Percentiles rank a stretch among this genome's conserved stretches.
Conservation (phyloP, 306 rosid genomes). For the Oxytropis ochrocephala region DNA sequence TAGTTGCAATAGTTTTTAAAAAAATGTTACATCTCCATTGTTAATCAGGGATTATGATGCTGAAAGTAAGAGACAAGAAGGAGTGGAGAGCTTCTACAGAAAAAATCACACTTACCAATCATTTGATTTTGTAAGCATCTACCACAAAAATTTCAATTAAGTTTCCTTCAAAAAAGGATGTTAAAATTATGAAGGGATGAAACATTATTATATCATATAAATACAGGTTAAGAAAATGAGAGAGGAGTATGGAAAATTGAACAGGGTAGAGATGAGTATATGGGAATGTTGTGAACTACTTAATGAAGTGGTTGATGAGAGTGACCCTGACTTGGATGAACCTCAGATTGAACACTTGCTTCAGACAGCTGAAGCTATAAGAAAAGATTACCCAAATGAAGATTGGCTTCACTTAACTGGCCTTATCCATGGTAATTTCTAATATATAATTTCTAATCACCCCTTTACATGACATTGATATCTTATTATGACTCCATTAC, state of each 20-base stretch:
- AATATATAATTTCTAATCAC: not conserved
- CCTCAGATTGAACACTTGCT: conserved; percentile 77
- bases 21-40: not conserved
- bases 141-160: too few relatives aligned
- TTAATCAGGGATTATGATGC: conserved; percentile 48
- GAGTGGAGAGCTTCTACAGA: conserved; percentile 61
- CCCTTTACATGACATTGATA: not conserved
- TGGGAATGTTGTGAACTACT: conserved; percentile 88
- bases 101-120: conserved; percentile 62
- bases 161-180: too few relatives aligned
- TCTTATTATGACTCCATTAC: not conserved
- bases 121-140: conserved; percentile 51
- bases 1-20: not conserved
- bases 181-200: not conserved
- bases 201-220: not conserved
- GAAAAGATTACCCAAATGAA: conserved; percentile 66
- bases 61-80: conserved; percentile 56
- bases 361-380: conserved; percentile 79
- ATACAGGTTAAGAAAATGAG: conserved; percentile 72
- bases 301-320: conserved; percentile 75
- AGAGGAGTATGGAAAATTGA: conserved; percentile 52
- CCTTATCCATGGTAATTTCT: conserved; percentile 66
- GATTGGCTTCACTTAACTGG: conserved; percentile 82
- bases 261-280: conserved; percentile 69
- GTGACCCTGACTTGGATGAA: conserved; percentile 84